Conservation (phyloP, 345 rosid genomes). For the Boechera divaricarpa region DNA sequence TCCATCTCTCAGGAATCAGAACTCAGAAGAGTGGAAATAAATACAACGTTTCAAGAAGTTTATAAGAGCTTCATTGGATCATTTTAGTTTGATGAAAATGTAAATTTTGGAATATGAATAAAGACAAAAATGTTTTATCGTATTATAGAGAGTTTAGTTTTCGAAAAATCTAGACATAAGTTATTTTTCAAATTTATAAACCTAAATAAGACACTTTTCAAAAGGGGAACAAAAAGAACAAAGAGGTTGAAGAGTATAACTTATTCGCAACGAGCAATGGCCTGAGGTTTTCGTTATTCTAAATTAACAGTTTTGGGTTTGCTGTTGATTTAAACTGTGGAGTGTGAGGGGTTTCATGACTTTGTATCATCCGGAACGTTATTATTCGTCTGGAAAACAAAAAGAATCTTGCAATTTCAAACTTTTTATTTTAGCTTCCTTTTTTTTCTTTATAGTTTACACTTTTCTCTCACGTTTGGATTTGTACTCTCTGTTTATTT, state of each 20-base stretch:
- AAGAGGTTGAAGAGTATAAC: conserved; percentile 81
- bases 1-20: no score
- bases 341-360: conserved; percentile 24
- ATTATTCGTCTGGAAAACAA: conserved; percentile 26
- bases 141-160: no score
- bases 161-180: no score
- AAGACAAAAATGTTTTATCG: no score
- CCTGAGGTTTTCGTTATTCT: conserved; percentile 70
- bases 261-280: conserved; percentile 82
- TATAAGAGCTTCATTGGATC: no score
- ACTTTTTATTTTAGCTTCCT: conserved; percentile 17
- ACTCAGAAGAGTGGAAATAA: no score
- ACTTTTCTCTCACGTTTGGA: conserved; percentile 16
- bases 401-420: neutral
- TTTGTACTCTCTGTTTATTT: conserved; percentile 7
- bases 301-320: conserved; percentile 47
- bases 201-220: neutral
- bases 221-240: conserved; percentile 31
- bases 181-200: no score
- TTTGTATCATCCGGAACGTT: conserved; percentile 37
- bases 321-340: conserved; percentile 28
- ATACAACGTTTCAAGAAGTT: no score
- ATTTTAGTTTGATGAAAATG: no score
- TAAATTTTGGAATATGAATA: no score
- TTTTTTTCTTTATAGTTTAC: conserved; percentile 14